Conservation (phyloP, 2,329 filamentous ascomycete species). For the Aspergillus luchuensis region DNA sequence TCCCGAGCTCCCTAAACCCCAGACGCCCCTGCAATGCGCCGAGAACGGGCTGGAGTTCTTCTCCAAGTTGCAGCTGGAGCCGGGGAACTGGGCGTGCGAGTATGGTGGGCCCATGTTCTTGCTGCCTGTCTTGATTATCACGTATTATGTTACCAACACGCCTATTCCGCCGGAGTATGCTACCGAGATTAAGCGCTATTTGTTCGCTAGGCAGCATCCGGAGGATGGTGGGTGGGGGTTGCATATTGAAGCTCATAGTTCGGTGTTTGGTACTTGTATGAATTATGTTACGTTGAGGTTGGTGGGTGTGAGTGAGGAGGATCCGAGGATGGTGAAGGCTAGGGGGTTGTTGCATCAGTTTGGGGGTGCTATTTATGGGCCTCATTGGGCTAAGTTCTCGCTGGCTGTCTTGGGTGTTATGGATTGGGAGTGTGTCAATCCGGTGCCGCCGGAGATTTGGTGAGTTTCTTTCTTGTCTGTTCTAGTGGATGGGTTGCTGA, state of each 20-base stretch:
- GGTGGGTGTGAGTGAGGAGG: slow-evolving; percentile 79
- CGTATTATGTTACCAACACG: slow-evolving; percentile 87
- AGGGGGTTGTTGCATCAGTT: slow-evolving; percentile 78
- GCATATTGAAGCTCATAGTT: slow-evolving; percentile 91
- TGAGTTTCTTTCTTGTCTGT: slow-evolving; percentile 36
- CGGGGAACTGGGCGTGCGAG: slow-evolving; percentile 95
- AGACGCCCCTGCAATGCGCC: slow-evolving; percentile 74
- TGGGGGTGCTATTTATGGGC: slow-evolving; percentile 78
- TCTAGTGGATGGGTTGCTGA: slow-evolving; percentile 1
- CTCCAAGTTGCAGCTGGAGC: slow-evolving; percentile 81
- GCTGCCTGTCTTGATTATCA: slow-evolving; percentile 78
- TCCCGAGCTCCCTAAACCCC: slow-evolving; percentile 69
- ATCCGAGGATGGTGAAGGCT: slow-evolving; percentile 82
- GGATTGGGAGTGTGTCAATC: slow-evolving; percentile 91
- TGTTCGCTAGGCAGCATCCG: slow-evolving; percentile 80
- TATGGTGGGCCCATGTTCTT: slow-evolving; percentile 98
- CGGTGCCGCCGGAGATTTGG: slow-evolving; percentile 91
- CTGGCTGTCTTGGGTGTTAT: slow-evolving; percentile 79
- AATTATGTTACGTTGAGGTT: slow-evolving; percentile 84
- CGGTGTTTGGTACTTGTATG: slow-evolving; percentile 84
- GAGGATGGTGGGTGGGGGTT: slow-evolving; percentile 96
- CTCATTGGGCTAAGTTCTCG: slow-evolving; percentile 99
- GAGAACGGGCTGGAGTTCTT: slow-evolving; percentile 86
- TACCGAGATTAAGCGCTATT: slow-evolving; percentile 88
- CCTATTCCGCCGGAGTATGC: slow-evolving; percentile 77